A percentile compares a stretch with the other conserved stretches of the same genome.
These are phyloP conservation scores for Blakeslea trispora DNA, from an alignment of 371 early-diverging fungal genomes.

Conservation along the genomic window DNA sequence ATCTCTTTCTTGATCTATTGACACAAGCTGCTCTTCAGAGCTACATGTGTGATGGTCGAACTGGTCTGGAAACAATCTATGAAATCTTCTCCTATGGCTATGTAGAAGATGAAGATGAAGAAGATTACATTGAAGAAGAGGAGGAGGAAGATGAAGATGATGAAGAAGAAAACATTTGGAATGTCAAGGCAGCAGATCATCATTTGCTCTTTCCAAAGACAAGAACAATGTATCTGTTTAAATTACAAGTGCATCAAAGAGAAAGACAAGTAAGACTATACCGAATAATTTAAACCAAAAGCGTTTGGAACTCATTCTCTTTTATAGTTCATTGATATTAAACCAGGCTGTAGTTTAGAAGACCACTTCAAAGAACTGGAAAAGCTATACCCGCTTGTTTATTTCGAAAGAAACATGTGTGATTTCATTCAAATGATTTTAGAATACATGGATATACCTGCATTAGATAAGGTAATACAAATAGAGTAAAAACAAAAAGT, in stretches of 20 bases:
- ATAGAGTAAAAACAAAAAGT: no score
- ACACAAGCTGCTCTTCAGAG: constrained; percentile 64
- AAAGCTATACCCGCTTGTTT: constrained; percentile 48
- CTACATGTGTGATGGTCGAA: constrained; percentile 57
- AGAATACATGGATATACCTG: constrained; percentile 43
- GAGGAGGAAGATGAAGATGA: constrained; percentile 26
- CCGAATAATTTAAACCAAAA: neutral
- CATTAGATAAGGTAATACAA: constrained; percentile 50
- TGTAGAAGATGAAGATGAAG: constrained; percentile 52
- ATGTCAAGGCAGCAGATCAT: constrained; percentile 50
- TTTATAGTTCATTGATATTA: constrained; percentile 40
- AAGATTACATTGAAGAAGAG: constrained; percentile 25
- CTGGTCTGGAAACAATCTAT: constrained; percentile 52
- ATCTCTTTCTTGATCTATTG: constrained; percentile 58
- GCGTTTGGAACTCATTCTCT: neutral
- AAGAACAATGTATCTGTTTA: constrained; percentile 51
- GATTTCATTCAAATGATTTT: constrained; percentile 50
- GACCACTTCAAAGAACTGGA: constrained; percentile 56
- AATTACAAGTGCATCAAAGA: constrained; percentile 45
- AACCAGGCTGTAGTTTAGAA: constrained; percentile 36
- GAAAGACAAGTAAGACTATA: constrained; percentile 45
- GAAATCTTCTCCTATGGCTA: constrained; percentile 64
- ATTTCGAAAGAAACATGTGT: constrained; percentile 49
- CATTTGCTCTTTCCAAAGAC: constrained; percentile 54
- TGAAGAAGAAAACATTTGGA: constrained; percentile 40